Conservation (phyloP, 2,329 filamentous ascomycete species). For the Trichoderma afroharzianum region DNA sequence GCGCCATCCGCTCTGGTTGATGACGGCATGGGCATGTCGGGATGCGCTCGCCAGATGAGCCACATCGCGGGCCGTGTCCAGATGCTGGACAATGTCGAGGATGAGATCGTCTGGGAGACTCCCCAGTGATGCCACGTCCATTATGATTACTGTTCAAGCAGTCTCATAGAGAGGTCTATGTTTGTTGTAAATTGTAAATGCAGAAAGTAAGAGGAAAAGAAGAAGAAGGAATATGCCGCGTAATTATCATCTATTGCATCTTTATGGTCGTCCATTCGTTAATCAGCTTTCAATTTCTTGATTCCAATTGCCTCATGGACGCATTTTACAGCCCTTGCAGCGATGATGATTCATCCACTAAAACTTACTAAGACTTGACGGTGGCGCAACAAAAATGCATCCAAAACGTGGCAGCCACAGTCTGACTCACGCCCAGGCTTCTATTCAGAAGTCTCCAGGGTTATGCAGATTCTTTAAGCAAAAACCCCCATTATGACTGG, state of each 20-base stretch:
- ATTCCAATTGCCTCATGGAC: background rate
- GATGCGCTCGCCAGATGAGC: slow-evolving; percentile 40
- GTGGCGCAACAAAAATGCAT: background rate
- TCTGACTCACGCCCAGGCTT: slow-evolving; percentile 5
- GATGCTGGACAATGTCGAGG: slow-evolving; percentile 44
- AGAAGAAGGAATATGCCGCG: background rate
- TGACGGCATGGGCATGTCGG: slow-evolving; percentile 36
- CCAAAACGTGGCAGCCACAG: background rate
- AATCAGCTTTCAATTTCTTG: background rate
- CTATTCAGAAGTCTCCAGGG: background rate
- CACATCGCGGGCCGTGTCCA: slow-evolving; percentile 48
- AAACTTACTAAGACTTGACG: slow-evolving; percentile 7
- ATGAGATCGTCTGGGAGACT: slow-evolving; percentile 49
- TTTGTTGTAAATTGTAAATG: background rate
- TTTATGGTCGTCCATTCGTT: background rate
- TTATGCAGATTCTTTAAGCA: background rate
- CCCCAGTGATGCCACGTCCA: slow-evolving; percentile 34
- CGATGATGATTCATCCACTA: slow-evolving; percentile 11
- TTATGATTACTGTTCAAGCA: slow-evolving; percentile 12
- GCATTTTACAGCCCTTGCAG: background rate
- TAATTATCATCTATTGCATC: background rate
- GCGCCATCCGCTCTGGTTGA: slow-evolving; percentile 46
- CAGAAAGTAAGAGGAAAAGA: background rate
- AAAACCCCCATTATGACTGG: background rate
- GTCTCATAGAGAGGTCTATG: background rate